Evolutionary conservation across 176 grass and related monocot species (phyloP).

Genomic region (Carex pumila): DNA sequence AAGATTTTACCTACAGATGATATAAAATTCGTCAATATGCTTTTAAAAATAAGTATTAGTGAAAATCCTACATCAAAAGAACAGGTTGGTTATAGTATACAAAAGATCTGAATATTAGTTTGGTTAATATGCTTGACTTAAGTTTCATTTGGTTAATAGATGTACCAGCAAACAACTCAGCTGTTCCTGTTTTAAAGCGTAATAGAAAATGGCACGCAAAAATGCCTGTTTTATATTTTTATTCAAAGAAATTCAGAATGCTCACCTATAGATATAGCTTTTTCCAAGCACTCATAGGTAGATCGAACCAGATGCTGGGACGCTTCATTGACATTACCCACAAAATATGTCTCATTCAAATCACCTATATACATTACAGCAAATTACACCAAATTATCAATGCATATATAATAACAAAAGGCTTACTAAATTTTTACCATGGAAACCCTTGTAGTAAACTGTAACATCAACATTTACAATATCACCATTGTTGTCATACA

Average conservation of each 20-base stretch:
- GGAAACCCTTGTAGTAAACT: slow-evolving; percentile 86
- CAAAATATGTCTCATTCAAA: slow-evolving; percentile 99
- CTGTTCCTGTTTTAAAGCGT: not conserved
- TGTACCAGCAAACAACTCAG: not conserved
- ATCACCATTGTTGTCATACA: too few relatives aligned
- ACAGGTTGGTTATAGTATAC: not conserved
- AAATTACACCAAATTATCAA: not conserved
- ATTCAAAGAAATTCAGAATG: slow-evolving; percentile 3
- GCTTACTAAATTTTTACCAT: slow-evolving; percentile 53
- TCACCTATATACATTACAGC: slow-evolving; percentile 50
- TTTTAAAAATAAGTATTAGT: not conserved
- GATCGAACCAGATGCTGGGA: slow-evolving; percentile 86
- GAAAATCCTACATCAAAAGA: not conserved
- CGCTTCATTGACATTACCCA: slow-evolving; percentile 87
- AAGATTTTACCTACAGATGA: slow-evolving; percentile 85
- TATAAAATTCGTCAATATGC: not conserved
- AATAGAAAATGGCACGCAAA: not conserved
- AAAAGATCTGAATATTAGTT: not conserved
- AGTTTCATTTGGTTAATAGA: not conserved
- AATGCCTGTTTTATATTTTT: not conserved
- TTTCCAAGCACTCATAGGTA: slow-evolving; percentile 93
- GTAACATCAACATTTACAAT: slow-evolving; percentile 96
- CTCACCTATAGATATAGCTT: slow-evolving; percentile 97
- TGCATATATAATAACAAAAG: slow-evolving; percentile 19
- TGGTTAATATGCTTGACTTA: too few relatives aligned